These are phyloP conservation scores for Symbiodinium natans DNA, from an alignment of 73 alveolate genomes.

Conservation along the genomic window DNA sequence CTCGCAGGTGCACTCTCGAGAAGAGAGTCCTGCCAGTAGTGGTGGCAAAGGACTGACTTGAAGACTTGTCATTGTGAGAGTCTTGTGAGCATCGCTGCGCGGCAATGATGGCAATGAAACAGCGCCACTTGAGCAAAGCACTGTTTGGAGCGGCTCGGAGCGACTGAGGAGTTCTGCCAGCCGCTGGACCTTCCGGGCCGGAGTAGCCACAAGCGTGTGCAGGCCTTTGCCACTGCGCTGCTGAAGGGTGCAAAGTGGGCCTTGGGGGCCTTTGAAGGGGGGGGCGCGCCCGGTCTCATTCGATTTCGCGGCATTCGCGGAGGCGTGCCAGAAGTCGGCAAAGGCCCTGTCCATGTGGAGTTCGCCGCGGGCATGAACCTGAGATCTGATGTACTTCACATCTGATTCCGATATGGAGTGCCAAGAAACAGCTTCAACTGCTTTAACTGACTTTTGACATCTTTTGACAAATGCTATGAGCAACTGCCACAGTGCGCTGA, in stretches of 20 bases:
- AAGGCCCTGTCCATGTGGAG: background rate
- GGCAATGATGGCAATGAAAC: too few species aligned
- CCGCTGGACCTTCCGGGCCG: background rate
- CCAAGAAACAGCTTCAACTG: too few species aligned
- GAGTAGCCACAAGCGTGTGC: background rate
- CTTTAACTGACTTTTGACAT: too few species aligned
- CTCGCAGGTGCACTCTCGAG: background rate
- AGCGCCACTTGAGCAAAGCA: too few species aligned
- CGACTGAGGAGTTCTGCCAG: slow-evolving; percentile 18
- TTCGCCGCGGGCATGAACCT: background rate
- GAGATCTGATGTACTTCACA: background rate
- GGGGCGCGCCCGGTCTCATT: background rate
- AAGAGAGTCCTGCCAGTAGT: background rate
- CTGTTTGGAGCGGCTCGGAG: too few species aligned
- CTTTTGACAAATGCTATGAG: too few species aligned
- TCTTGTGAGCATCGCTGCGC: too few species aligned
- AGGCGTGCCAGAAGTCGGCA: background rate
- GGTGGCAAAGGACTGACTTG: background rate
- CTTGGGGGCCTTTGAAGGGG: too few species aligned
- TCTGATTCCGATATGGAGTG: too few species aligned
- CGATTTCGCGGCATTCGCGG: background rate
- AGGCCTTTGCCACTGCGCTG: background rate
- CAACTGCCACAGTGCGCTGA: background rate
- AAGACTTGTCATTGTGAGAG: too few species aligned
- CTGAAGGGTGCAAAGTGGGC: too few species aligned